Percentiles rank a stretch among this genome's conserved stretches.
Evolutionary conservation across 1,284 basidiomycete genomes (phyloP).

Genomic region (Quambalaria eucalypti): DNA sequence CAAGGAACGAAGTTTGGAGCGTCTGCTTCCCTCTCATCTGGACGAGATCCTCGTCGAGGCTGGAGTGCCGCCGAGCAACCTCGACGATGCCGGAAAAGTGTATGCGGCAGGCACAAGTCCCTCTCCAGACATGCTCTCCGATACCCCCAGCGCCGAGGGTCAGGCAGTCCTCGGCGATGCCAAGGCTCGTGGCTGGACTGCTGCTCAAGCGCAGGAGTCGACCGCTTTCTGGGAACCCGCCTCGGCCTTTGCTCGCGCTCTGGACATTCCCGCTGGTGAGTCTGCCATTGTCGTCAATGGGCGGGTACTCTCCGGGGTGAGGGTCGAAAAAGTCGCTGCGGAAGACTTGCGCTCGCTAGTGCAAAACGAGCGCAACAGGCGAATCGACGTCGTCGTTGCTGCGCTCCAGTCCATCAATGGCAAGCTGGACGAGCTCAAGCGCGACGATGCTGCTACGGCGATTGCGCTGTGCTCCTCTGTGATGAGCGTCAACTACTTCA

Average conservation of each 20-base stretch:
- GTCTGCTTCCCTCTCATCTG: not conserved
- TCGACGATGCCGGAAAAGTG: not conserved
- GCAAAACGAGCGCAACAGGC: constrained; percentile 1
- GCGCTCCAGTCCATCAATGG: not conserved
- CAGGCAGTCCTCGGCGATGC: not conserved
- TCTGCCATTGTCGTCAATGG: constrained; percentile 10
- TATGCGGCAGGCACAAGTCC: too few relatives aligned
- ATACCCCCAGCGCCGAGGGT: not conserved
- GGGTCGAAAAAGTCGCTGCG: not conserved
- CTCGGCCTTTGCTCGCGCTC: not conserved
- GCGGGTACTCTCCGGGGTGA: constrained; percentile 4
- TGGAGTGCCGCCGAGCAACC: not conserved
- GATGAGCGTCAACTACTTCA: constrained; percentile 17
- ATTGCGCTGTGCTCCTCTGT: constrained; percentile 8
- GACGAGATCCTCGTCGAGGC: not conserved
- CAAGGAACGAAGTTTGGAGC: not conserved
- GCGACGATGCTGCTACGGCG: constrained; percentile 1
- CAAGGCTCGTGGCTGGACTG: not conserved
- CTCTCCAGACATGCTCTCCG: not conserved
- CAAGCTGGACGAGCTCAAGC: constrained; percentile 1
- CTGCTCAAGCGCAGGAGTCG: not conserved
- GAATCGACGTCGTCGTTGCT: constrained; percentile 3
- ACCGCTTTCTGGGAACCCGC: not conserved
- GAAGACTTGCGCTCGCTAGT: constrained; percentile 9
- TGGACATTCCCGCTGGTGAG: not conserved